phyloP scores from a whole-genome alignment of 2,329 filamentous ascomycete genomes.

The Penicillium verrucosum region DNA sequence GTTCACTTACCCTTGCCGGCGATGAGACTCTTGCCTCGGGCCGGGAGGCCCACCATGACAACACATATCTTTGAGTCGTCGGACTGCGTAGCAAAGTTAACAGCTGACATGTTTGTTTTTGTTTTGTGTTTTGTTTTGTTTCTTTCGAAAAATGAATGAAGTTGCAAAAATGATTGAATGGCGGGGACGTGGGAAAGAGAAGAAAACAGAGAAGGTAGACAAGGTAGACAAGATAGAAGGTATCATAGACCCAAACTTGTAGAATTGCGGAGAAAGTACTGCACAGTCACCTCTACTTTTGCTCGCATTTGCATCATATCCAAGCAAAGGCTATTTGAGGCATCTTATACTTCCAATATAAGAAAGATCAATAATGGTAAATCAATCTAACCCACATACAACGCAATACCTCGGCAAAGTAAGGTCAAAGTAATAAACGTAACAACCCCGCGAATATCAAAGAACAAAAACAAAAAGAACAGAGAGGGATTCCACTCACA shows the following conservation, averaged over 20 bases:
- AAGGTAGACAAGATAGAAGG: background rate
- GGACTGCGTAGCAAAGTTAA: slow-evolving; percentile 68
- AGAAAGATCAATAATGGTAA: background rate
- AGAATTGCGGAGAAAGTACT: background rate
- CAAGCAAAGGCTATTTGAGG: background rate
- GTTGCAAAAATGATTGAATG: background rate
- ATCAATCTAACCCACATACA: background rate
- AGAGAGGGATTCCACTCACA: slow-evolving; percentile 16
- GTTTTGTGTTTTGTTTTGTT: background rate
- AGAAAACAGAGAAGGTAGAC: background rate
- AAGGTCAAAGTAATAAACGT: background rate
- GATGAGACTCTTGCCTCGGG: slow-evolving; percentile 94
- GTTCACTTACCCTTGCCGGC: slow-evolving; percentile 80
- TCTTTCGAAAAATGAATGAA: background rate
- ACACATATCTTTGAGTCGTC: slow-evolving; percentile 97
- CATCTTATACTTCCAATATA: background rate
- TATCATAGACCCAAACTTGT: background rate
- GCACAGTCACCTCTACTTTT: background rate
- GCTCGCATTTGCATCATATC: background rate
- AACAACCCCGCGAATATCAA: background rate
- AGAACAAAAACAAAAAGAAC: background rate
- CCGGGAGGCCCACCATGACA: slow-evolving; percentile 96
- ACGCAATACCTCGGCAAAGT: slow-evolving; percentile 1
- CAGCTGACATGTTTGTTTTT: background rate
- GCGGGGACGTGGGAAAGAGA: background rate